Percentiles rank a stretch among this genome's conserved stretches.
phyloP scores from a whole-genome alignment of 192 early-diverging fungal genomes.

The Ambispora gerdemannii region DNA sequence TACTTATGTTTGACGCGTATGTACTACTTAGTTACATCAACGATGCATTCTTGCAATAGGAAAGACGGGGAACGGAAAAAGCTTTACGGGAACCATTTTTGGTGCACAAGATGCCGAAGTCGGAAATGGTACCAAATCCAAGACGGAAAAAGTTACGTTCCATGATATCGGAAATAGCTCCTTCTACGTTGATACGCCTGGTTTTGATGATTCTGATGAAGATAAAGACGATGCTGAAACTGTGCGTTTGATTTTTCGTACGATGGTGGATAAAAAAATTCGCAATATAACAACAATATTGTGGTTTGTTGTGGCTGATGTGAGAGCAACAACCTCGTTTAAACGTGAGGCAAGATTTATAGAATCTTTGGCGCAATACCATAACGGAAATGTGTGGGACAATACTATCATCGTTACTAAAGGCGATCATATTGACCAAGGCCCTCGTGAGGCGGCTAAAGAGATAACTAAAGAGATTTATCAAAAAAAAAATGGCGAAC shows the following conservation, averaged over 20 bases:
- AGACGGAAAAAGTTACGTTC: background rate
- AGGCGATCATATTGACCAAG: background rate
- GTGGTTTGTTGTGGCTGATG: background rate
- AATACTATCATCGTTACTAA: constrained; percentile 7
- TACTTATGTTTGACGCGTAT: too few relatives aligned
- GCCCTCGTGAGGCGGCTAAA: too few relatives aligned
- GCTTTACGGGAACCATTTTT: constrained; percentile 8
- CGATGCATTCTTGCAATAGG: background rate
- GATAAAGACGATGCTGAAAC: constrained; percentile 3
- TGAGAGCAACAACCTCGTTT: background rate
- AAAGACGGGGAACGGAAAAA: background rate
- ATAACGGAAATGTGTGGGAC: constrained; percentile 3
- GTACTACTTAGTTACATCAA: too few relatives aligned
- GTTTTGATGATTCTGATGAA: constrained; percentile 5
- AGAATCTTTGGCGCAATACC: background rate
- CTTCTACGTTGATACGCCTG: constrained; percentile 16
- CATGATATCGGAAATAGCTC: background rate
- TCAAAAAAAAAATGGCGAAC: too few relatives aligned
- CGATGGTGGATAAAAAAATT: background rate
- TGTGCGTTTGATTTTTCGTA: background rate
- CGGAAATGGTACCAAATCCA: background rate
- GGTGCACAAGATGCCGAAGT: background rate
- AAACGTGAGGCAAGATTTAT: background rate
- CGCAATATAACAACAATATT: background rate
- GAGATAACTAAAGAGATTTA: too few relatives aligned